Base-by-base conservation (phyloP, 495 filamentous ascomycete species). In the Aspergillus saccharolyticus region DNA sequence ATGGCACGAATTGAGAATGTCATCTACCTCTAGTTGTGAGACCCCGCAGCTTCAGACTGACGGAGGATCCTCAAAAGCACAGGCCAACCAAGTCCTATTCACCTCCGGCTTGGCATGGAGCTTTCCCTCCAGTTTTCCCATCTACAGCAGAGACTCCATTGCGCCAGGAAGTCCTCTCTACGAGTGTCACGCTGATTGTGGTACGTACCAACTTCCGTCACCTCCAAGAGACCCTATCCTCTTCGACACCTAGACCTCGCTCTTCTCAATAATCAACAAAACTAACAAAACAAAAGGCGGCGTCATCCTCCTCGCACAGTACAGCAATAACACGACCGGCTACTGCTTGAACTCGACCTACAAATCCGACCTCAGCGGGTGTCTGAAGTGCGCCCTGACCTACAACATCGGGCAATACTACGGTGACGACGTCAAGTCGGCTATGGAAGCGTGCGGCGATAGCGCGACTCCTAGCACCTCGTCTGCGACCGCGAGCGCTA, bases 361-460 rank as follows among this genome's bases (percentile, higher is more conserved):
- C 63, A 64, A 72, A 16, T 54, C 66, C 33, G 66, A 76, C 47
- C 74, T 80, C 50, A 58, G 63, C 22, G 62, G 48, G 2, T 80
- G 78, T 43, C 60, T 82, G 30, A 57, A 74, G 45, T 82, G 79
- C 53, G 70, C 79, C 5, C 67, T 74, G 0, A 70, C 73, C 4
- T 73, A 75, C 43, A 70, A 80, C 18, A 78, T 80, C 57, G 82
- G 78, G 78, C 53, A 67, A 45, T 67, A 73, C 55, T 81, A 81
- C 47, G 76, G 75, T 18, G 56, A 43, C 19, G 61, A 63, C 2
- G 63, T 81, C 2, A 60, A 59, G 7, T 45, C 46, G 1, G 73
- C 70, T 17, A 76, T 71, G 10, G 53, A 46, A 4, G 46, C 58
- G 1, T 79, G 77, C 56, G 69, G 71, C 19, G 63, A 77, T 14